Evolutionary conservation across 2,329 filamentous ascomycete species (phyloP), one percentile per base, ranked within the genome.

Genomic region (Aspergillus clavatus): DNA sequence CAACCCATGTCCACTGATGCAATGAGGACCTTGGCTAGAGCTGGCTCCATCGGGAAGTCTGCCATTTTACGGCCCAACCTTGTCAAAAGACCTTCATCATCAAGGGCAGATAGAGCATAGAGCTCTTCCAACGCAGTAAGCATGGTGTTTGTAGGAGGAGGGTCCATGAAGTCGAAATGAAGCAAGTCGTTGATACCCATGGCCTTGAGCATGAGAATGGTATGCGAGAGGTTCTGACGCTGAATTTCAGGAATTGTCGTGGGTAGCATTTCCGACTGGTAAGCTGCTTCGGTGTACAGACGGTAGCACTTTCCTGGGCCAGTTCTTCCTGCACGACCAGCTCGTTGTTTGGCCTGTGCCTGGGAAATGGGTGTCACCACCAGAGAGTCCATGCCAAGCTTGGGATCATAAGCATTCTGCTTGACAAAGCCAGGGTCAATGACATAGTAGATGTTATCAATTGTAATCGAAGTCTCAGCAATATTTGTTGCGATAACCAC

Each of bases 111-210:
- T 8, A 98, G 74, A 0, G 89, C 89, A 61, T 98, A 98, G 0
- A 98, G 76, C 63, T 97, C 93, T 69, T 98, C 94, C 3, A 98
- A 74, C 0, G 93, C 93, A 40, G 89, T 95, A 52, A 98, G 79
- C 89, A 97, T 96, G 10, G 93, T 97, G 60, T 97, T 96, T 23
- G 93, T 93, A 0, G 93, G 93, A 0, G 93, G 93, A 0, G 93
- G 90, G 60, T 98, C 93, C 91, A 98, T 97, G 60, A 98, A 98
- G 69, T 97, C 91, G 60, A 98, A 98, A 62, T 95, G 89, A 10
- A 98, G 77, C 1, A 98, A 75, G 62, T 98, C 93, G 62, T 98
- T 97, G 68, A 98, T 97, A 3, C 94, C 93, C 89, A 98, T 97
- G 0, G 93, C 93, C 66, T 98, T 98, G 40, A 98, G 79, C 87